Evolutionary conservation across 345 rosid genomes (phyloP), one percentile per base, ranked within the genome.

Genomic region (Geranium rotundifolium): DNA sequence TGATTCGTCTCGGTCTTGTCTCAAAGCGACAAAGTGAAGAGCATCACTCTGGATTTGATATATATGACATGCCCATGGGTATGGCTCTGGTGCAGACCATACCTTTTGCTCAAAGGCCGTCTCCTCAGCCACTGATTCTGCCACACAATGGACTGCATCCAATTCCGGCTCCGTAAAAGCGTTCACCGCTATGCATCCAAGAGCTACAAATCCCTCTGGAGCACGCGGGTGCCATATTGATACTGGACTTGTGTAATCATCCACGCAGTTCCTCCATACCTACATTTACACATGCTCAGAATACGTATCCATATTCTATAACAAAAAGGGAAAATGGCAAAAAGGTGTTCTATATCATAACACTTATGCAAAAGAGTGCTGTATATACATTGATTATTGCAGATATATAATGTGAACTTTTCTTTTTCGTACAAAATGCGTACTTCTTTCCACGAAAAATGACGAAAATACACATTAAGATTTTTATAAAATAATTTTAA

Each of bases 211-310:
- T 57, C 96, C 99, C 46, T 90, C 92, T 0, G 97, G 92, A 46
- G 99, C 92, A 34, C 96, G 80, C 18, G 99, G 97, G 70, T 75
- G 93, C 99, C 99, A 93, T 59, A 90, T 83, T 9, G 99, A 86
- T 46, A 93, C 79, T 10, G 88, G 82, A 67, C 56, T 41, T 56
- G 65, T 68, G 75, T 90, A 93, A 73, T 90, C 95, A 57, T 84
- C 97, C 59, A 59, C 34, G 69, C 96, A 93, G 76, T 90, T 90
- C 75, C 99, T 88, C 99, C 99, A 93, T 6, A 87, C 96, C 95
- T 92, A 81, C 63, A 69, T 15, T 60, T 23, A 34, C 1, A 34
- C 10, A 31, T 6, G 19, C 3, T 30, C 50, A 29, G 1, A 34
- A 8, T 8, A 34, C 41, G 10, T 34, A 34, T 34, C 41, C 41